phyloP scores from a whole-genome alignment of 2,329 filamentous ascomycete genomes.

The Cryphonectria naterciae region DNA sequence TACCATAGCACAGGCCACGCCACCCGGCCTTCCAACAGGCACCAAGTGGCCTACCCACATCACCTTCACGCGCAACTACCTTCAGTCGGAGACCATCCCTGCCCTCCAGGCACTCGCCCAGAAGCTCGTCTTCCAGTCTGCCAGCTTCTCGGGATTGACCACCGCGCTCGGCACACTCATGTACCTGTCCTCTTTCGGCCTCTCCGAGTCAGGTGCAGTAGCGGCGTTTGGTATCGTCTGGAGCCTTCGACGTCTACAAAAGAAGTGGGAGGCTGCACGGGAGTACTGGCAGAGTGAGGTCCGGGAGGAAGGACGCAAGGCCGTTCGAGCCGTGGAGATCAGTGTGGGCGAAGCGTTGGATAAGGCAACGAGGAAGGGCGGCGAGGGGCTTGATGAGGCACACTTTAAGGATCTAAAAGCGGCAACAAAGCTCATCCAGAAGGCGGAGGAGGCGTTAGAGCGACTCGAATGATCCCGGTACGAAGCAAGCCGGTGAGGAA shows the following conservation, averaged over 20 bases:
- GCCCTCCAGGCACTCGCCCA: conserved; percentile 75
- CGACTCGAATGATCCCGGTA: conserved; percentile 47
- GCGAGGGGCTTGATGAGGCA: conserved; percentile 32
- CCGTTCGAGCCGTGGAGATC: conserved; percentile 59
- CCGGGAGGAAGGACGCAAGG: conserved; percentile 68
- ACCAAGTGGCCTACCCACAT: conserved; percentile 77
- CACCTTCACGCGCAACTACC: conserved; percentile 67
- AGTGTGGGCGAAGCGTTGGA: conserved; percentile 54
- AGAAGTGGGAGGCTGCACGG: conserved; percentile 64
- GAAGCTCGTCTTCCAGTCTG: conserved; percentile 73
- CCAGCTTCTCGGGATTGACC: conserved; percentile 71
- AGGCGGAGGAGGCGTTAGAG: conserved; percentile 53
- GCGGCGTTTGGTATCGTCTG: conserved; percentile 64
- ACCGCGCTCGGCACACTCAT: conserved; percentile 58
- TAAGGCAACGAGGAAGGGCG: conserved; percentile 32
- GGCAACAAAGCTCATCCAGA: conserved; percentile 50
- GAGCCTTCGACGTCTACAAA: conserved; percentile 63
- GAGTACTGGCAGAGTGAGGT: conserved; percentile 68
- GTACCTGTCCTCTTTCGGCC: conserved; percentile 58
- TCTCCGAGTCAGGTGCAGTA: conserved; percentile 66
- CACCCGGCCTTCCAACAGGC: conserved; percentile 27
- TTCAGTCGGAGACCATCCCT: conserved; percentile 69
- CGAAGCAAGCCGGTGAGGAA: background rate
- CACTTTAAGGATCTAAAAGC: conserved; percentile 42
- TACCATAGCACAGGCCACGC: background rate